Percentiles rank a stretch among this genome's conserved stretches.
phyloP scores from a whole-genome alignment of 106 monocot species.

The Iris macrosiphon region DNA sequence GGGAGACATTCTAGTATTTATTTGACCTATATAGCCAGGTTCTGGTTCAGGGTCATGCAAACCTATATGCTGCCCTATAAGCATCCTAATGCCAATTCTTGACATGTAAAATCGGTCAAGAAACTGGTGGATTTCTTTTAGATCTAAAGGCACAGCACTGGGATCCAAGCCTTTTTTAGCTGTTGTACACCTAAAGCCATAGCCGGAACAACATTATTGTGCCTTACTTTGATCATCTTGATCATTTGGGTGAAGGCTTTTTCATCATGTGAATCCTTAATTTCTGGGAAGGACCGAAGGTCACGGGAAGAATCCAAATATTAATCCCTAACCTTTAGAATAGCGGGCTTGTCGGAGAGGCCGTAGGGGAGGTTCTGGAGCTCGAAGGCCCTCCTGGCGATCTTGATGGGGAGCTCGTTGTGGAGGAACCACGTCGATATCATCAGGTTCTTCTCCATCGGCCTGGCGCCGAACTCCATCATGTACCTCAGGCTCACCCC shows the following conservation, averaged over 20 bases:
- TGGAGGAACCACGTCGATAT: slow-evolving; percentile 80
- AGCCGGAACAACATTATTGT: slow-evolving; percentile 82
- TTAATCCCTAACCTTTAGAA: slow-evolving; percentile 88
- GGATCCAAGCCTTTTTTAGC: slow-evolving; percentile 56
- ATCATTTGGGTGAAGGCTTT: slow-evolving; percentile 77
- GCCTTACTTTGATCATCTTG: slow-evolving; percentile 79
- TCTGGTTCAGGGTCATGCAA: slow-evolving; percentile 82
- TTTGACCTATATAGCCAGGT: slow-evolving; percentile 75
- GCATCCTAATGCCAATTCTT: slow-evolving; percentile 90
- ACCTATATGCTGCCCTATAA: slow-evolving; percentile 95
- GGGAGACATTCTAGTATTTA: slow-evolving; percentile 85
- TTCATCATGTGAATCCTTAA: slow-evolving; percentile 50
- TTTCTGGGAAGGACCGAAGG: slow-evolving; percentile 66
- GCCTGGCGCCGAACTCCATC: slow-evolving; percentile 86
- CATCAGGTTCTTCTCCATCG: slow-evolving; percentile 49
- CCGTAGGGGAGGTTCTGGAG: slow-evolving; percentile 77
- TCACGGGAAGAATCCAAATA: slow-evolving; percentile 90
- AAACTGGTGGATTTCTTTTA: slow-evolving; percentile 81
- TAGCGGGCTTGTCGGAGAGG: slow-evolving; percentile 62
- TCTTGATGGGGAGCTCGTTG: slow-evolving; percentile 77
- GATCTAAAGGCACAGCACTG: slow-evolving; percentile 26
- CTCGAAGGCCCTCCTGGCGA: slow-evolving; percentile 78
- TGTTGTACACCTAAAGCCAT: slow-evolving; percentile 89
- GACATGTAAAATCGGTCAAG: slow-evolving; percentile 97
- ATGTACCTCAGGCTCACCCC: slow-evolving; percentile 77